phyloP scores from a whole-genome alignment of 1,284 basidiomycete genomes.

The Microbotryum intermedium region DNA sequence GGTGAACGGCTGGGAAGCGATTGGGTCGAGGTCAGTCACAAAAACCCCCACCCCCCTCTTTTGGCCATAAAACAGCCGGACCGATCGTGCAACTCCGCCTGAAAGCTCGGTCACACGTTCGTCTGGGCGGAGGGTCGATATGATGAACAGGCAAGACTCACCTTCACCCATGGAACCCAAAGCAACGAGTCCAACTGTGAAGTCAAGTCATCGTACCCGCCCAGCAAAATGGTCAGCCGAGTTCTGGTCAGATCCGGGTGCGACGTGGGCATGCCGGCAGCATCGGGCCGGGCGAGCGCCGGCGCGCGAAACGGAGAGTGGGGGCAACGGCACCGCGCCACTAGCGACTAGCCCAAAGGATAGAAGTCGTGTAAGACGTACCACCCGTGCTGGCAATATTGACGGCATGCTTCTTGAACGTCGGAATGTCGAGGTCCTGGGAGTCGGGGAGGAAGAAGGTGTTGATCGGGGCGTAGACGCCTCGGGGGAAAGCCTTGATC shows the following conservation, averaged over 20 bases:
- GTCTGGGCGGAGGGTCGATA: background rate
- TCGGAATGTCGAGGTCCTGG: conserved; percentile 18
- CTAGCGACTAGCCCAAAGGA: background rate
- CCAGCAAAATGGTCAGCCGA: too few species aligned
- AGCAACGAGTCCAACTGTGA: conserved; percentile 19
- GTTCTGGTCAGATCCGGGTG: too few species aligned
- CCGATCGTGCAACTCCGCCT: too few species aligned
- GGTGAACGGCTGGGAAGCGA: conserved; percentile 52
- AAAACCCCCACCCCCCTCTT: too few species aligned
- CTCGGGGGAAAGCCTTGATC: conserved; percentile 4
- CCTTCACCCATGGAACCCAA: conserved; percentile 25
- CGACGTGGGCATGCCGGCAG: too few species aligned
- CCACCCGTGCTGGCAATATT: conserved; percentile 16
- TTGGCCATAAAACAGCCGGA: too few species aligned
- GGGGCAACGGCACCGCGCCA: background rate
- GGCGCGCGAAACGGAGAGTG: too few species aligned
- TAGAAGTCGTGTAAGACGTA: background rate
- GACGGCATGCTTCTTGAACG: conserved; percentile 21
- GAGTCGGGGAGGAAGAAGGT: conserved; percentile 12
- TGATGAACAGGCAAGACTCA: background rate
- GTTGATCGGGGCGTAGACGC: conserved; percentile 25
- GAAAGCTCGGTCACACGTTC: too few species aligned
- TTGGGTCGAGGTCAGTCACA: too few species aligned
- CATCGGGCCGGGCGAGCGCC: too few species aligned
- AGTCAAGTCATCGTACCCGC: background rate